Evolutionary conservation across 2,329 filamentous ascomycete genomes (phyloP).

Genomic region (Ustilaginoidea virens): DNA sequence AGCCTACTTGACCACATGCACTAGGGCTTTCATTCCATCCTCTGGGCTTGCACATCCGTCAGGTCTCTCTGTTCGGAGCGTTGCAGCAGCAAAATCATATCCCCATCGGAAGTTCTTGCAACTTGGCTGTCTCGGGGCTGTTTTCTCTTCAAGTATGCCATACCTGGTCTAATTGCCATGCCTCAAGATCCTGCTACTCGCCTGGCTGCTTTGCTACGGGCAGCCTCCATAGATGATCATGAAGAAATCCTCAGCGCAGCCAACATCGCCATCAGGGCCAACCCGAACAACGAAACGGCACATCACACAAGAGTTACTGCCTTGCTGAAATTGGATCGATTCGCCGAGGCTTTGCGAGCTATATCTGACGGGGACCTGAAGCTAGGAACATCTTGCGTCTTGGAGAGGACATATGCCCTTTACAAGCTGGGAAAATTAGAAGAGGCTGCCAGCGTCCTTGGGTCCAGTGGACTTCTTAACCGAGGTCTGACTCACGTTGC

Average conservation of each 20-base stretch:
- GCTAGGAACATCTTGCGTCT: conserved; percentile 42
- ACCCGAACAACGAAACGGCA: conserved; percentile 41
- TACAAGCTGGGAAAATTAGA: conserved; percentile 62
- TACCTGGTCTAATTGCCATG: conserved; percentile 13
- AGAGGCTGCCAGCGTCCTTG: conserved; percentile 39
- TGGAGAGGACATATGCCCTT: conserved; percentile 69
- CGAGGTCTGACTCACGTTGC: conserved; percentile 35
- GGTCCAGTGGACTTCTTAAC: conserved; percentile 15
- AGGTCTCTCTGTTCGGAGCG: no score
- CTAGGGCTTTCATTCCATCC: no score
- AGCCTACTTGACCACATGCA: no score
- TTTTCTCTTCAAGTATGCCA: neutral
- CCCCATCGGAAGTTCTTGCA: no score
- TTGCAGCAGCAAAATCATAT: no score
- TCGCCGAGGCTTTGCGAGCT: conserved; percentile 57
- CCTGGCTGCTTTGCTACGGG: conserved; percentile 38
- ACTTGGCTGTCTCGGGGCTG: no score
- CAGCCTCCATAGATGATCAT: conserved; percentile 50
- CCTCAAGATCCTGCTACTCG: conserved; percentile 30
- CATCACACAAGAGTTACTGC: conserved; percentile 59
- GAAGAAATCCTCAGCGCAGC: conserved; percentile 53
- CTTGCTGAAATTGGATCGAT: conserved; percentile 69
- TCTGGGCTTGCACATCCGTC: no score
- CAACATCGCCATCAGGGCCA: conserved; percentile 44
- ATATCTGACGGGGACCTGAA: conserved; percentile 47